Evolutionary conservation across 192 early-diverging fungal species (phyloP).

Genomic region (Coemansia sp.): DNA sequence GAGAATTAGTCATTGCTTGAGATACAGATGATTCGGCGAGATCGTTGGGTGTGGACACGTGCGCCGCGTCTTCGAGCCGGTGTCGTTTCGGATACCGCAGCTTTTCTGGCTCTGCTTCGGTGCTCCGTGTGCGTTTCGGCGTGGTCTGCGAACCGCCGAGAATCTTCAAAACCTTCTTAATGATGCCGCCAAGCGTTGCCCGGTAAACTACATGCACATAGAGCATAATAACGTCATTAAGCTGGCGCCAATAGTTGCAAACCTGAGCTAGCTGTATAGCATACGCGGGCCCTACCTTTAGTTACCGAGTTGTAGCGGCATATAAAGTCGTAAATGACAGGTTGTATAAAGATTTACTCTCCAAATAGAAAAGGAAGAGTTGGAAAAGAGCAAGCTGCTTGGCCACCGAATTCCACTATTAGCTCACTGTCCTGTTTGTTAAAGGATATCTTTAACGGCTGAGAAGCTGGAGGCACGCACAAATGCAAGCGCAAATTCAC

Average conservation of each 20-base stretch:
- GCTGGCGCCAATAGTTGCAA: neutral
- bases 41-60: constrained; percentile 9
- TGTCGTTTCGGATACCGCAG: constrained; percentile 34
- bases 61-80: constrained; percentile 21
- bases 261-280: neutral
- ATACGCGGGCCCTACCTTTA: neutral
- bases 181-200: neutral
- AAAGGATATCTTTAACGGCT: neutral
- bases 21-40: constrained; percentile 7
- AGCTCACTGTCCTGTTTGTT: neutral
- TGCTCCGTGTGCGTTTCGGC: constrained; percentile 48
- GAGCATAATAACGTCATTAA: neutral
- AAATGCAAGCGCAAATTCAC: neutral
- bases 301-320: neutral
- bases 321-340: neutral
- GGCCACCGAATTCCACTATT: neutral
- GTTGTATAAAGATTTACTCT: neutral
- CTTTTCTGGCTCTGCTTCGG: constrained; percentile 20
- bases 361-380: neutral
- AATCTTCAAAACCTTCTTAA: constrained; percentile 28
- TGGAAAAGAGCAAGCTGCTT: neutral
- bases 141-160: constrained; percentile 42
- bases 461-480: constrained; percentile 1
- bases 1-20: constrained; percentile 30
- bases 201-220: neutral